These are phyloP conservation scores for Arthrobotrys sinensis DNA, from an alignment of 2,329 filamentous ascomycete species.

Conservation along the genomic window DNA sequence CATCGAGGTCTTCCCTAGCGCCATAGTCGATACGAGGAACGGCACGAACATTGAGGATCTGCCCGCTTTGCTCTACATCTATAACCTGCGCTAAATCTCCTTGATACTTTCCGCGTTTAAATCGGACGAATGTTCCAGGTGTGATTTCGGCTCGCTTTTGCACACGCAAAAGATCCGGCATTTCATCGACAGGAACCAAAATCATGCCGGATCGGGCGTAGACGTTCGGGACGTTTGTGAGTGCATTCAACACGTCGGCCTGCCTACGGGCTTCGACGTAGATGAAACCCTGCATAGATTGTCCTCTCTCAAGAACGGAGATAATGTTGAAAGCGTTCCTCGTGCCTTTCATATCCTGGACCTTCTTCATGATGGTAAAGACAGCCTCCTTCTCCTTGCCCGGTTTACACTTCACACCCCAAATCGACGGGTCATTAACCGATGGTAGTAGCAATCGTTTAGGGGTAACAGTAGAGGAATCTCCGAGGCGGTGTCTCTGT, in stretches of 20 bases:
- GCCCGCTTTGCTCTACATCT: slow-evolving; percentile 91
- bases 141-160: slow-evolving; percentile 87
- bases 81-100: slow-evolving; percentile 93
- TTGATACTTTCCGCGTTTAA: slow-evolving; percentile 84
- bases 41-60: slow-evolving; percentile 87
- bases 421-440: slow-evolving; percentile 95
- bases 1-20: slow-evolving; percentile 80
- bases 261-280: slow-evolving; percentile 93
- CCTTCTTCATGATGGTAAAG: slow-evolving; percentile 87
- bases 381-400: slow-evolving; percentile 96
- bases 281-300: slow-evolving; percentile 92
- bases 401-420: slow-evolving; percentile 91
- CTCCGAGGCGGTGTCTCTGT: slow-evolving; percentile 75
- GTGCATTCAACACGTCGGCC: slow-evolving; percentile 84
- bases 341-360: slow-evolving; percentile 83
- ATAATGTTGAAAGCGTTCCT: slow-evolving; percentile 88
- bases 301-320: slow-evolving; percentile 90
- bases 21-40: slow-evolving; percentile 95
- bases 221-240: slow-evolving; percentile 88
- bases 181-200: slow-evolving; percentile 94
- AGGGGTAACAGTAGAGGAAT: slow-evolving; percentile 83
- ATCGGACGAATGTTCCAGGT: slow-evolving; percentile 91
- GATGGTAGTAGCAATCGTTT: slow-evolving; percentile 90
- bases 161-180: slow-evolving; percentile 94
- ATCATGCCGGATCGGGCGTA: slow-evolving; percentile 90